Percentiles rank a stretch among this genome's conserved stretches.
phyloP scores from a whole-genome alignment of 129 eudicot genomes.

The Escallonia rubra region DNA sequence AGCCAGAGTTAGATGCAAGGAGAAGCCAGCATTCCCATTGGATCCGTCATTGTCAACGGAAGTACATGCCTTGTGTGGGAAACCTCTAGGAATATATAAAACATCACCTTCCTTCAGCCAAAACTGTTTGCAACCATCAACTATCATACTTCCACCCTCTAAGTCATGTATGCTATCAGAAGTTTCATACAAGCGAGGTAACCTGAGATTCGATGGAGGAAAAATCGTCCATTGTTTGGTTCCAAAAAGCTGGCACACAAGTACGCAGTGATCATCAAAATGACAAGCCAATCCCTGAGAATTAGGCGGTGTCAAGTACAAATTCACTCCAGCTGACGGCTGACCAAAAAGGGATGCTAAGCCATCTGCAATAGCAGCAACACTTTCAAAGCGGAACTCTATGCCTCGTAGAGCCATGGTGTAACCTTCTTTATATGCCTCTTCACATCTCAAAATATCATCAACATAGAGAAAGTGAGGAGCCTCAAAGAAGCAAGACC shows the following conservation, averaged over 20 bases:
- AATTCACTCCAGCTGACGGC: constrained; percentile 78
- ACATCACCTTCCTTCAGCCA: constrained; percentile 79
- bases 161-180: constrained; percentile 19
- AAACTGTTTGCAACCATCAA: constrained; percentile 33
- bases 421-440: constrained; percentile 70
- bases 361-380: constrained; percentile 59
- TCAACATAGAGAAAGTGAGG: constrained; percentile 24
- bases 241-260: constrained; percentile 77
- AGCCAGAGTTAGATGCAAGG: constrained; percentile 82
- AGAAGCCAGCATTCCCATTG: constrained; percentile 27
- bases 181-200: constrained; percentile 77
- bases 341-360: constrained; percentile 74
- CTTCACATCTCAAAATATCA: constrained; percentile 49
- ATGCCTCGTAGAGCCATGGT: constrained; percentile 79
- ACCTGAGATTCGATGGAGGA: constrained; percentile 29
- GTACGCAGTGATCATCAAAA: constrained; percentile 83
- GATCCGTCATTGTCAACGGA: constrained; percentile 18
- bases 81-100: constrained; percentile 86
- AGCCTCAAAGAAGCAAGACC: constrained; percentile 12
- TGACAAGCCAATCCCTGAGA: constrained; percentile 93
- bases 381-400: constrained; percentile 54
- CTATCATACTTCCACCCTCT: constrained; percentile 18
- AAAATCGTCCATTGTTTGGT: constrained; percentile 61
- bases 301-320: constrained; percentile 81
- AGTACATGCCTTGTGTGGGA: constrained; percentile 78